Conservation (phyloP, 2,329 filamentous ascomycete genomes). For the Taxawa tesnikishii region DNA sequence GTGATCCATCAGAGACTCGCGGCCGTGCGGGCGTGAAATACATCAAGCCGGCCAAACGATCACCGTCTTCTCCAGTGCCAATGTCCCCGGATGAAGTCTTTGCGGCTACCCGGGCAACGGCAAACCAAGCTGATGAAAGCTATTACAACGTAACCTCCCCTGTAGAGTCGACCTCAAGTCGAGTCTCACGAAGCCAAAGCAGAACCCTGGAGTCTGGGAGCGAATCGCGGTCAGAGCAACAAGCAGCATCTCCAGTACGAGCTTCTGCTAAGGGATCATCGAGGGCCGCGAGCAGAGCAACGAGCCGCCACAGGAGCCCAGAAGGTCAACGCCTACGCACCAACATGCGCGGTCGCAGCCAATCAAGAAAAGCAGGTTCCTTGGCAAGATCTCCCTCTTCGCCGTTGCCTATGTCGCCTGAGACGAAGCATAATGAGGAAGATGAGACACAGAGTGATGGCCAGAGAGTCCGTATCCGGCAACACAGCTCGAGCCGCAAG, state of each 20-base stretch:
- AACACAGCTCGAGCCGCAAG: constrained; percentile 36
- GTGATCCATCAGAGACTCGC: constrained; percentile 52
- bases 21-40: constrained; percentile 54
- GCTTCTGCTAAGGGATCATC: too few species aligned
- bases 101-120: constrained; percentile 7
- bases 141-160: too few species aligned
- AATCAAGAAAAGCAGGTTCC: constrained; percentile 47
- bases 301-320: constrained; percentile 7
- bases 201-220: too few species aligned
- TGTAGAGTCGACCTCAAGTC: too few species aligned
- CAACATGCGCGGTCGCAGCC: constrained; percentile 47
- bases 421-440: constrained; percentile 46
- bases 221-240: too few species aligned
- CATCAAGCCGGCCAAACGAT: constrained; percentile 67
- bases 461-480: constrained; percentile 33
- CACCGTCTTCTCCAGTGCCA: constrained; percentile 80
- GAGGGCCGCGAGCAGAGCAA: constrained; percentile 6
- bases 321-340: constrained; percentile 1
- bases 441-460: constrained; percentile 41
- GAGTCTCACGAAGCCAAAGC: too few species aligned
- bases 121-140: constrained; percentile 30
- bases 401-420: constrained; percentile 60
- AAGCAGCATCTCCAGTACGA: too few species aligned
- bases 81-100: constrained; percentile 78
- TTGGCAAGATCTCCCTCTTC: constrained; percentile 62